phyloP scores from a whole-genome alignment of 75 land plant species.

The Adiantum capillusveneris region DNA sequence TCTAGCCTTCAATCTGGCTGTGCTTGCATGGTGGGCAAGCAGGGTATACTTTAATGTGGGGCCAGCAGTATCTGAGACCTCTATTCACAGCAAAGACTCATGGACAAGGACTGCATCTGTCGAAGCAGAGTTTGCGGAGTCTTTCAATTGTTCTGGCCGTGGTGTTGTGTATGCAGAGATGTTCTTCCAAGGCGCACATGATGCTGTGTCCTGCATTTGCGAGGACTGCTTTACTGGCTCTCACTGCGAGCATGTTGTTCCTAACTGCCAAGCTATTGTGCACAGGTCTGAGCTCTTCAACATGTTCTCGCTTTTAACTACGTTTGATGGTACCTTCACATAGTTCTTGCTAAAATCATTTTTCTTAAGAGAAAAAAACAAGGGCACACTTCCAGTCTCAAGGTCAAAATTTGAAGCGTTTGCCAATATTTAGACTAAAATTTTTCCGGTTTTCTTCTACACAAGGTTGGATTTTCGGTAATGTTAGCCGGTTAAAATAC shows the following conservation, averaged over 20 bases:
- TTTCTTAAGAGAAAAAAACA: no score
- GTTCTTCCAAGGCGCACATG: neutral
- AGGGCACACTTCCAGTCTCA: no score
- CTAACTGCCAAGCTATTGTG: neutral
- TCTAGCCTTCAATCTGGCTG: neutral
- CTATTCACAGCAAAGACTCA: neutral
- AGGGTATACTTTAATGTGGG: neutral
- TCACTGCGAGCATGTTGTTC: neutral
- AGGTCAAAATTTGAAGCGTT: no score
- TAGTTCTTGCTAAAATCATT: no score
- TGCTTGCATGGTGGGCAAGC: neutral
- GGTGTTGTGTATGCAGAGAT: neutral
- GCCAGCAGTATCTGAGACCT: neutral
- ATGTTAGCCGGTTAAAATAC: no score
- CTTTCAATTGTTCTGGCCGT: conserved; percentile 4
- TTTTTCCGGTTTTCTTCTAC: no score
- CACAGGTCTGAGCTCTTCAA: conserved; percentile 8
- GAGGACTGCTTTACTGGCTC: conserved; percentile 9
- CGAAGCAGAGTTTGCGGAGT: neutral
- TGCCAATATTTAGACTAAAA: no score
- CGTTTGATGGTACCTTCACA: no score
- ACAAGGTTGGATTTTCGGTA: no score
- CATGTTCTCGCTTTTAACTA: no score
- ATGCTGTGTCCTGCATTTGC: neutral
- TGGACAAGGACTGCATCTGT: conserved; percentile 1